Evolutionary conservation across 2,329 filamentous ascomycete genomes (phyloP), one percentile per base, ranked within the genome.

Genomic region (Macroventuria anomochaeta): DNA sequence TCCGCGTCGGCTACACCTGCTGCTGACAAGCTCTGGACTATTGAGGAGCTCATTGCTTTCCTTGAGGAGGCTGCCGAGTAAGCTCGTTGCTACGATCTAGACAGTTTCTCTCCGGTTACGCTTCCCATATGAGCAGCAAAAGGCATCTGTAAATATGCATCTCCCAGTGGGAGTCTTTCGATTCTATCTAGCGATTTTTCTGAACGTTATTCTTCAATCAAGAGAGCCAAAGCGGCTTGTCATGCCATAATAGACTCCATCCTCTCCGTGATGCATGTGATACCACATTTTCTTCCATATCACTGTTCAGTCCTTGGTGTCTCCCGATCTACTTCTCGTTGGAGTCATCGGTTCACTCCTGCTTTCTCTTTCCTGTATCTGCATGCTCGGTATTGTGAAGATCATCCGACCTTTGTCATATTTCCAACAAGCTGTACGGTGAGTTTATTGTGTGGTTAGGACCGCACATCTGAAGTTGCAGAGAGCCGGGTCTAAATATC

Each of bases 141-240:
- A 53, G 43, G 44, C 51, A 53, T 48, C 44, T 53, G 51, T 53
- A 53, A 23, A 53, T 53, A 53, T 48, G 51, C 39, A 48, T 37
- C 51, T 53, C 51, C 51, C 44, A 20, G 51, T 29, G 51, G 44
- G 51, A 53, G 51, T 32, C 15, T 42, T 53, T 53, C 51, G 20
- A 53, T 53, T 53, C 51, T 53, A 42, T 28, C 18, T 34, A 53
- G 44, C 51, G 43, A 53, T 31, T 39, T 29, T 48, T 23, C 12
- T 53, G 38, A 43, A 53, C n/a, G 43, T 53, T 43, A 20, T 53
- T 53, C 23, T 42, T 43, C 51, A 43, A 48, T 39, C 43, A 43
- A 48, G 28, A 53, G 38, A 53, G 43, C 44, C 38, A 13, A 10
- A 33, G 28, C 20, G 38, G 32, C 38, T 15, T 25, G 7, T 41